A percentile compares a stretch with the other conserved stretches of the same genome.
These are phyloP conservation scores for Tetradesmus obliquus DNA, from an alignment of 139 green algal species.

Conservation along the genomic window DNA sequence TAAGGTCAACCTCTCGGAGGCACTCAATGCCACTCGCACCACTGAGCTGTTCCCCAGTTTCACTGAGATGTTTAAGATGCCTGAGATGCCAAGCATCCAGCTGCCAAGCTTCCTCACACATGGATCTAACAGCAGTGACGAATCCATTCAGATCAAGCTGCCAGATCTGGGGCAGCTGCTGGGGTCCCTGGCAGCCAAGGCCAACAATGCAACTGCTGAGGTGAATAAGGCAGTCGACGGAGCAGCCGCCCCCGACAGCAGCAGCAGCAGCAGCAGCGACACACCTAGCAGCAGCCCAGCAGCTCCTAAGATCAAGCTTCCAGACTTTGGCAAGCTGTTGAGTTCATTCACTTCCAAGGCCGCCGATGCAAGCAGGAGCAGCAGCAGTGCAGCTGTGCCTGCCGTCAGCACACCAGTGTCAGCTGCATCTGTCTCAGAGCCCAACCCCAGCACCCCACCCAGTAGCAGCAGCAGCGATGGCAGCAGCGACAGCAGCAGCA, in stretches of 20 bases:
- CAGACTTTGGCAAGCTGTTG: neutral
- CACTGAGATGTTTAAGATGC: slow-evolving; percentile 13
- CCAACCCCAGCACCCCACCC: neutral
- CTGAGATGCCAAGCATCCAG: neutral
- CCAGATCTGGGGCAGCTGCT: slow-evolving; percentile 7
- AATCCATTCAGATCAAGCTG: slow-evolving; percentile 5
- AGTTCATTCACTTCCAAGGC: neutral
- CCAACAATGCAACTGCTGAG: neutral
- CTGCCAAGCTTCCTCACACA: slow-evolving; percentile 12
- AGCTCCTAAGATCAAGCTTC: neutral
- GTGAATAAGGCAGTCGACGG: neutral
- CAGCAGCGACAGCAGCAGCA: neutral
- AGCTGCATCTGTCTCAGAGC: neutral
- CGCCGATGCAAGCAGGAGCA: neutral
- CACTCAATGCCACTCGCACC: no score
- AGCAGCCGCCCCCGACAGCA: neutral
- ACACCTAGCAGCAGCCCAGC: neutral
- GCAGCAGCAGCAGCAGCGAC: neutral
- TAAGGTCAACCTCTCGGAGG: slow-evolving; percentile 13
- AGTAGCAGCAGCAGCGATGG: neutral
- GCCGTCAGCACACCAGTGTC: neutral
- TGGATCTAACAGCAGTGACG: neutral
- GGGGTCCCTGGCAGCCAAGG: neutral
- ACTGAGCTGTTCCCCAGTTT: slow-evolving; percentile 3
- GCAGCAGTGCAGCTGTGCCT: neutral